Percentiles rank a stretch among this genome's conserved stretches.
phyloP scores from a whole-genome alignment of 78 protist genomes.

The Capsaspora owczarzaki region DNA sequence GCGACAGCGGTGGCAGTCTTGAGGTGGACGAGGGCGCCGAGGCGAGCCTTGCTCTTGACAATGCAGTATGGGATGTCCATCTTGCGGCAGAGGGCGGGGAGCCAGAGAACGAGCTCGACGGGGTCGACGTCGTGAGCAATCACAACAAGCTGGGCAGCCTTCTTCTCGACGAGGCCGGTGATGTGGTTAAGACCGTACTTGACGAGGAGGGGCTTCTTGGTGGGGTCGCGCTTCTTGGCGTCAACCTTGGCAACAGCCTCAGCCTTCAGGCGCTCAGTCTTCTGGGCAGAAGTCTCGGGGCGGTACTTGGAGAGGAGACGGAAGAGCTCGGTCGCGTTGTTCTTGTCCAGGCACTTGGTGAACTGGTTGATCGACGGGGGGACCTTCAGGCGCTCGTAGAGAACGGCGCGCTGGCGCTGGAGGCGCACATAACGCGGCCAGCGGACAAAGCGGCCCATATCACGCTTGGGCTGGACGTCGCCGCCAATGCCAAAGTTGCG shows the following conservation, averaged over 20 bases:
- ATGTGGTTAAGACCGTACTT: conserved; percentile 94
- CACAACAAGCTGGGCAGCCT: conserved; percentile 97
- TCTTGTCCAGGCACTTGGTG: conserved; percentile 80
- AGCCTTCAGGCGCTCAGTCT: conserved; percentile 62
- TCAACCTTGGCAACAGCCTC: conserved; percentile 54
- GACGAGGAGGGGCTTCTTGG: conserved; percentile 59
- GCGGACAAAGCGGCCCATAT: conserved; percentile 78
- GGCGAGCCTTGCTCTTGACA: conserved; percentile 91
- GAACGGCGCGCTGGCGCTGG: conserved; percentile 89
- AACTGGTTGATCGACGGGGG: conserved; percentile 97
- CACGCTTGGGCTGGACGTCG: conserved; percentile 46
- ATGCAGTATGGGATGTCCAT: conserved; percentile 95
- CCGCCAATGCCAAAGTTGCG: neutral
- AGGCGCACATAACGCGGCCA: conserved; percentile 95
- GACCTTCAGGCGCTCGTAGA: conserved; percentile 84
- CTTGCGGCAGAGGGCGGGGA: conserved; percentile 97
- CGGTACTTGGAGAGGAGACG: conserved; percentile 78
- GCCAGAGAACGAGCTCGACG: conserved; percentile 92
- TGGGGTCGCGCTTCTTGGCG: conserved; percentile 13
- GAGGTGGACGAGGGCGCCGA: conserved; percentile 87
- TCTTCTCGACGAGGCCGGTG: conserved; percentile 82
- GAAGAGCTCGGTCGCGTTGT: conserved; percentile 28
- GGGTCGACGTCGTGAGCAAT: conserved; percentile 99
- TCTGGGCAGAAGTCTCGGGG: conserved; percentile 80
- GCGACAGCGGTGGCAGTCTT: conserved; percentile 90